Base-by-base conservation (phyloP, 2,329 filamentous ascomycete genomes). In the Cryphonectria naterciae region DNA sequence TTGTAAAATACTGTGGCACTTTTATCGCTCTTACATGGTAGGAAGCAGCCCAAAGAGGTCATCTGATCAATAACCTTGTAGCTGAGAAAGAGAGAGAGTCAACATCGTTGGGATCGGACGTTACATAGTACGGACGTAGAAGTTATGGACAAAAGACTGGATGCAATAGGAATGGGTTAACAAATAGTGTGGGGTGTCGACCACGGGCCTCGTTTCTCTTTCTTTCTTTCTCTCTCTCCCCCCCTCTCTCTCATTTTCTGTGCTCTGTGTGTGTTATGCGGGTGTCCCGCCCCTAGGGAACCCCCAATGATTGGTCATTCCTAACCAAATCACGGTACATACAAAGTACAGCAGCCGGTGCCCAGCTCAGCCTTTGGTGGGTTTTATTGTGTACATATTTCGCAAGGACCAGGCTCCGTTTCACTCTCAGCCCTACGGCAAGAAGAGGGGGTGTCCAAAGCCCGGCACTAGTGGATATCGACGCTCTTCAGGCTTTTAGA, bases 381-480 rank as follows among this genome's bases (percentile, higher is more conserved):
- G 7, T n/a, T 49, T n/a, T n/a, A 11, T 49, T 49, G 22, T 17
- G n/a, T 22, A 28, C 8, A 58, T 8, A 52, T 32, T 19, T 15
- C 35, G 52, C 65, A 56, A 58, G 65, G 49, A 60, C 43, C 65
- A n/a, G 52, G 56, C 56, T 68, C 41, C 56, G 66, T 37, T 43
- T 61, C 56, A 35, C 61, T 46, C 66, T 68, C 66, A 68, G 66
- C 66, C 66, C 66, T 68, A 68, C 56, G 66, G 66, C 58, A 41
- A 62, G 66, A 10, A 6, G 56, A 10, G 39, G n/a, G 61, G 37
- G 37, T n/a, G 37, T 3, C 41, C 39, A 28, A 43, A 32, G 61
- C 25, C 66, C 56, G 66, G 54, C 66, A 32, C 66, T 68, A 68
- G 52, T 49, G 54, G 43, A 17, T 37, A 15, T 46, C 56, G 39